Percentiles rank a stretch among this genome's conserved stretches.
Evolutionary conservation across 139 green algal species (phyloP).

Genomic region (Closterium sp.): DNA sequence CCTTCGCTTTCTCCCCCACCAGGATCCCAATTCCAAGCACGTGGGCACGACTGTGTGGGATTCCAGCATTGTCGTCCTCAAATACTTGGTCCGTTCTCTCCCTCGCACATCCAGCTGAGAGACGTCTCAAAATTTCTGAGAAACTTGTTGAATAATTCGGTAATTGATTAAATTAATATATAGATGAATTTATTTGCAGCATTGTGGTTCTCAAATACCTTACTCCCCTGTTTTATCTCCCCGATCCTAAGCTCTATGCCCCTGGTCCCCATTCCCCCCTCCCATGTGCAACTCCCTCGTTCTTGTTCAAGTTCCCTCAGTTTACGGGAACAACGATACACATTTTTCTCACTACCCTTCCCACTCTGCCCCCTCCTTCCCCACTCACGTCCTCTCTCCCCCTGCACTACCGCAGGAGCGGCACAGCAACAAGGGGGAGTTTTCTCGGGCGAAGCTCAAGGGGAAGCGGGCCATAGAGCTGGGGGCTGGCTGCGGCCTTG

Average conservation of each 20-base stretch:
- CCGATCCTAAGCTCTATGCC: too few relatives aligned
- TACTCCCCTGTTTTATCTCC: too few relatives aligned
- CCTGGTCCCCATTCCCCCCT: too few relatives aligned
- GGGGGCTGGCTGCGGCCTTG: constrained; percentile 81
- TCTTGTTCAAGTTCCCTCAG: too few relatives aligned
- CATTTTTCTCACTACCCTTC: not conserved
- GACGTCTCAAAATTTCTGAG: too few relatives aligned
- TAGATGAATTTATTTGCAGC: too few relatives aligned
- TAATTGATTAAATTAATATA: too few relatives aligned
- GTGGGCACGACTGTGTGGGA: constrained; percentile 92
- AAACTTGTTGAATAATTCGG: too few relatives aligned
- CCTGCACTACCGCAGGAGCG: constrained; percentile 3
- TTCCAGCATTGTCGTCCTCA: constrained; percentile 83
- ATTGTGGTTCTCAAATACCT: constrained; percentile 91
- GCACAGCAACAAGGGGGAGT: constrained; percentile 74
- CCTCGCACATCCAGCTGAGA: too few relatives aligned
- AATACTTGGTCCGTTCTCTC: constrained; percentile 66
- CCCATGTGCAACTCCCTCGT: too few relatives aligned
- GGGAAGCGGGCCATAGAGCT: constrained; percentile 80
- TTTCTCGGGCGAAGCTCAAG: constrained; percentile 61
- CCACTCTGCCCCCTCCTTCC: not conserved
- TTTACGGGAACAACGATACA: not conserved
- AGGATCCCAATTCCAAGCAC: constrained; percentile 79
- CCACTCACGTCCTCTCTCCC: not conserved
- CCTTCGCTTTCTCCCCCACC: constrained; percentile 22